A percentile compares a stretch with the other conserved stretches of the same genome.
phyloP scores from a whole-genome alignment of 306 rosid genomes.

The Ochetophila trinervis region DNA sequence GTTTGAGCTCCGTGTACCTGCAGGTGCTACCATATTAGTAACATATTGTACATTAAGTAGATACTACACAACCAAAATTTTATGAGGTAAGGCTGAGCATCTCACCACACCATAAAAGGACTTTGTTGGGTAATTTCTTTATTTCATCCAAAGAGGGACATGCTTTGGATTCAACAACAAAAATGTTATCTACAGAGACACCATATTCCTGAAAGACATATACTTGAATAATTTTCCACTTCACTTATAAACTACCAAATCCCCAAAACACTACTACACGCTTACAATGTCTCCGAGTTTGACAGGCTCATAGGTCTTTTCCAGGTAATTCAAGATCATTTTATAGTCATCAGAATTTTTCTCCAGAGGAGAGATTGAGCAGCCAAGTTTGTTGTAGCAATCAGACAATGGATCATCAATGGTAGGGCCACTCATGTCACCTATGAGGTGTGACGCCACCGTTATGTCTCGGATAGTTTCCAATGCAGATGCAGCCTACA shows the following conservation, averaged over 20 bases:
- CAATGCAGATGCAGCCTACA: conserved; percentile 69
- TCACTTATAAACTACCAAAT: background rate
- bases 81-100: background rate
- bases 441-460: conserved; percentile 64
- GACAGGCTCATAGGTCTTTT: conserved; percentile 67
- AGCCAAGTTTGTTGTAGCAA: conserved; percentile 53
- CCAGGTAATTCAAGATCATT: conserved; percentile 76
- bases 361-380: conserved; percentile 57
- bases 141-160: conserved; percentile 63
- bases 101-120: conserved; percentile 91
- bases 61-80: too few species aligned
- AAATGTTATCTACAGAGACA: conserved; percentile 58
- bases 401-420: conserved; percentile 74
- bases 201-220: conserved; percentile 60
- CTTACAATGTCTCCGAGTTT: conserved; percentile 72
- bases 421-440: conserved; percentile 75
- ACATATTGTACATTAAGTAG: too few species aligned
- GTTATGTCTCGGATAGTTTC: conserved; percentile 73
- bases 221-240: background rate
- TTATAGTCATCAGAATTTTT: conserved; percentile 56
- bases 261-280: background rate
- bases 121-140: conserved; percentile 66
- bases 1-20: conserved; percentile 74
- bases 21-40: background rate
- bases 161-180: conserved; percentile 45